A percentile compares a stretch with the other conserved stretches of the same genome.
These are phyloP conservation scores for Cryphonectria radicalis DNA, from an alignment of 2,329 filamentous ascomycete species.

Conservation along the genomic window DNA sequence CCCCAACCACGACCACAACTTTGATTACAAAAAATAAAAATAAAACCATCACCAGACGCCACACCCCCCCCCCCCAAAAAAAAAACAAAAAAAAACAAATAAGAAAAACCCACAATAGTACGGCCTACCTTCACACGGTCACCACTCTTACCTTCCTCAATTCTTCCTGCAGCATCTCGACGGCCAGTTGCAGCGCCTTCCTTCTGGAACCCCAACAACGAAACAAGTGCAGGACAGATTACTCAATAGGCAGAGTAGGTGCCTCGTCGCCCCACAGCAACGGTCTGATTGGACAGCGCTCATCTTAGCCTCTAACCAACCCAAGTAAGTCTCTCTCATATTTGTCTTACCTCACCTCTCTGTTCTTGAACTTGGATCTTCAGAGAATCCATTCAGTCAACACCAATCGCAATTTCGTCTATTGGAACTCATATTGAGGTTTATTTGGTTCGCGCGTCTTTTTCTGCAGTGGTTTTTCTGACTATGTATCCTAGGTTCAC, in stretches of 20 bases:
- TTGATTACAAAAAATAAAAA: not conserved
- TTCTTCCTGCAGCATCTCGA: not conserved
- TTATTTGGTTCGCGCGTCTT: not conserved
- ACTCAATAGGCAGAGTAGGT: not conserved
- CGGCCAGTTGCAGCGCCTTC: not conserved
- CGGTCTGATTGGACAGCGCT: slow-evolving; percentile 7
- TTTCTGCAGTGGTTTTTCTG: not conserved
- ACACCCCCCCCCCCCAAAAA: too few relatives aligned
- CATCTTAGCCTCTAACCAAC: not conserved
- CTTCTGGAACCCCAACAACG: not conserved
- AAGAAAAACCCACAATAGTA: not conserved
- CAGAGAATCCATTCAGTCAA: too few relatives aligned
- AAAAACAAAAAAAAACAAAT: not conserved
- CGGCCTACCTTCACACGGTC: not conserved
- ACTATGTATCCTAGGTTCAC: not conserved
- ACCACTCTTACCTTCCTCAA: not conserved
- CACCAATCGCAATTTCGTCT: not conserved
- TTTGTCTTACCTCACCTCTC: not conserved
- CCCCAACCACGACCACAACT: not conserved
- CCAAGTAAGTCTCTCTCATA: not conserved
- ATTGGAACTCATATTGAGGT: not conserved
- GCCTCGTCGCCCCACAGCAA: slow-evolving; percentile 1
- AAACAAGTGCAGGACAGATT: not conserved
- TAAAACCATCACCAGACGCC: not conserved
- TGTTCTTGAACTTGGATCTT: not conserved